These are phyloP conservation scores for Melampsora medusae DNA, from an alignment of 1,284 basidiomycete species.

Conservation along the genomic window DNA sequence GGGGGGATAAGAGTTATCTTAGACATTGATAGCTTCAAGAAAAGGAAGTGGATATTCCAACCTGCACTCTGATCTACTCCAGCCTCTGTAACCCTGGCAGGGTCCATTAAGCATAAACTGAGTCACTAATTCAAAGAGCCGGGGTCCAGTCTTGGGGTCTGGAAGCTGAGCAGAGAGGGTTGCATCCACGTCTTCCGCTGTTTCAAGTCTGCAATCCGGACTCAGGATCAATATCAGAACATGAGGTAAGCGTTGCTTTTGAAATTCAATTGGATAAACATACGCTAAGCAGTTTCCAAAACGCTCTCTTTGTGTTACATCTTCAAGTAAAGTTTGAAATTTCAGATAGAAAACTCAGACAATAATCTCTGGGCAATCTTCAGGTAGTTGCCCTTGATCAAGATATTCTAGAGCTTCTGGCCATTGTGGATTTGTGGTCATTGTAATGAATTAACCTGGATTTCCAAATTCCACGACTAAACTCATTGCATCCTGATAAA, in stretches of 20 bases:
- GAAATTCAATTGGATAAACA: slow-evolving; percentile 61
- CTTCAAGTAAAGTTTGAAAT: slow-evolving; percentile 55
- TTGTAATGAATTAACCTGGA: slow-evolving; percentile 59
- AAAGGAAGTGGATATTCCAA: slow-evolving; percentile 58
- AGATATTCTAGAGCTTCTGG: slow-evolving; percentile 58
- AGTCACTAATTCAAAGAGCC: slow-evolving; percentile 55
- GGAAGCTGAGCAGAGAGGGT: slow-evolving; percentile 58
- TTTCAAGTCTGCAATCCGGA: slow-evolving; percentile 52
- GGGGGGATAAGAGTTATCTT: slow-evolving; percentile 56
- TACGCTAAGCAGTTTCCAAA: slow-evolving; percentile 56
- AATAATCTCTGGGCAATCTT: slow-evolving; percentile 60
- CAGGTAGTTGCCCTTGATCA: slow-evolving; percentile 55
- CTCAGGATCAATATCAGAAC: slow-evolving; percentile 58
- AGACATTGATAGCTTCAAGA: slow-evolving; percentile 54
- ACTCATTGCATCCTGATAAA: not conserved
- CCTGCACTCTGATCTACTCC: slow-evolving; percentile 57
- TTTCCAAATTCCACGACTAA: slow-evolving; percentile 54
- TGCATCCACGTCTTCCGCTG: slow-evolving; percentile 56
- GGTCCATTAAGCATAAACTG: slow-evolving; percentile 60
- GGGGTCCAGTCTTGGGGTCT: slow-evolving; percentile 55
- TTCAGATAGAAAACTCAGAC: slow-evolving; percentile 59
- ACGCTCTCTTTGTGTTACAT: slow-evolving; percentile 54
- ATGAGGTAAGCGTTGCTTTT: slow-evolving; percentile 61
- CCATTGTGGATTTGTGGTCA: slow-evolving; percentile 61
- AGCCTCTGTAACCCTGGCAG: slow-evolving; percentile 57